A percentile compares a stretch with the other conserved stretches of the same genome.
Evolutionary conservation across 805 yeast genomes (phyloP).

Genomic region (Ogataea glucozyma): DNA sequence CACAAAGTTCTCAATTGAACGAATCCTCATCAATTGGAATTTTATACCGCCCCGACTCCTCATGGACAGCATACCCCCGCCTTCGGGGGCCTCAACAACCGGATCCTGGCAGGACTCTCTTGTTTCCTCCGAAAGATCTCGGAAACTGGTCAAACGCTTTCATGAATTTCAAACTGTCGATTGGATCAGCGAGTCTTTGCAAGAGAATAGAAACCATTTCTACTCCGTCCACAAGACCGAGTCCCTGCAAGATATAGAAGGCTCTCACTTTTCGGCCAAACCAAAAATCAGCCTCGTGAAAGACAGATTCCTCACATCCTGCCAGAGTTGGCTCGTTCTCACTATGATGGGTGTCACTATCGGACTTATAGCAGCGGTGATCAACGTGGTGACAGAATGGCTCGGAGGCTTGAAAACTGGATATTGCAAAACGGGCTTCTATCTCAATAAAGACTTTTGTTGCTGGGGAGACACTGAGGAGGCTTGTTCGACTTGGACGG

Average conservation of each 20-base stretch:
- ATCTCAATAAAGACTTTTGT: slow-evolving; percentile 75
- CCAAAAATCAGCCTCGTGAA: slow-evolving; percentile 17
- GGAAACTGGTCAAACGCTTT: slow-evolving; percentile 45
- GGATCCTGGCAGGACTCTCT: slow-evolving; percentile 26
- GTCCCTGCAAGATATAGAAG: slow-evolving; percentile 10
- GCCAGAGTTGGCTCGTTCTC: slow-evolving; percentile 71
- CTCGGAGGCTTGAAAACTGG: slow-evolving; percentile 80
- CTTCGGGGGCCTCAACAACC: slow-evolving; percentile 12
- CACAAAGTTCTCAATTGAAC: neutral
- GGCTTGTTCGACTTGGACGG: slow-evolving; percentile 66
- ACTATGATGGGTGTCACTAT: slow-evolving; percentile 73
- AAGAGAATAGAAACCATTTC: slow-evolving; percentile 42
- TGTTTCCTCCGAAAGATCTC: slow-evolving; percentile 16
- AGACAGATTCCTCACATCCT: slow-evolving; percentile 36
- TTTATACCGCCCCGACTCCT: too few species aligned
- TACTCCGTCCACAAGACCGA: slow-evolving; percentile 19
- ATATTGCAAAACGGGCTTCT: slow-evolving; percentile 67
- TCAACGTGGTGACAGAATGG: slow-evolving; percentile 84
- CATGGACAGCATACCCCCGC: slow-evolving; percentile 10
- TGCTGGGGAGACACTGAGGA: slow-evolving; percentile 64
- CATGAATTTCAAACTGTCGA: slow-evolving; percentile 67
- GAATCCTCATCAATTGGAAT: neutral
- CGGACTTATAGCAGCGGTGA: slow-evolving; percentile 80
- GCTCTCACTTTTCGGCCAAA: slow-evolving; percentile 9
- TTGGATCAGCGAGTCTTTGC: slow-evolving; percentile 63